These are phyloP conservation scores for Podila epicladia DNA, from an alignment of 192 early-diverging fungal genomes.

Conservation along the genomic window DNA sequence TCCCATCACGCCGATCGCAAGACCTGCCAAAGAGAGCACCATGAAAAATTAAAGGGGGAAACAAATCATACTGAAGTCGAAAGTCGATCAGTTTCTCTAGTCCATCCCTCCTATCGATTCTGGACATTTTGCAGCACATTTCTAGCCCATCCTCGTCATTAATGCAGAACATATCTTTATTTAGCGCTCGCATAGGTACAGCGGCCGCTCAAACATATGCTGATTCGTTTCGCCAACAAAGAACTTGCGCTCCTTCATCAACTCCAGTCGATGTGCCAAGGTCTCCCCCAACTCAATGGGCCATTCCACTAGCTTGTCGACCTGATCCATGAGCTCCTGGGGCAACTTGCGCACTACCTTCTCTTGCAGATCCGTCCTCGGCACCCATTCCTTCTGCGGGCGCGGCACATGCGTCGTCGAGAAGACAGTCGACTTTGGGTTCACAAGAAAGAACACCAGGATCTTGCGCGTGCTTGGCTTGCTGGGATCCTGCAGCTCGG, in stretches of 20 bases:
- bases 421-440: slow-evolving; percentile 58
- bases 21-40: too few relatives aligned
- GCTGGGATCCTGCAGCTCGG: slow-evolving; percentile 54
- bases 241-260: background rate
- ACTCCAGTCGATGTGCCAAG: background rate
- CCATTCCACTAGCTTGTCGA: slow-evolving; percentile 12
- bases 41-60: too few relatives aligned
- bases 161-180: background rate
- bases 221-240: background rate
- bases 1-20: too few relatives aligned
- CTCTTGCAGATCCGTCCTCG: background rate
- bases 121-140: too few relatives aligned
- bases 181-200: background rate
- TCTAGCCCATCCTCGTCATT: too few relatives aligned
- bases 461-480: slow-evolving; percentile 75
- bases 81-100: too few relatives aligned
- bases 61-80: too few relatives aligned
- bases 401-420: slow-evolving; percentile 71
- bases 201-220: background rate
- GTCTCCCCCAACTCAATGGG: slow-evolving; percentile 7
- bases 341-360: slow-evolving; percentile 1
- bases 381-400: slow-evolving; percentile 61
- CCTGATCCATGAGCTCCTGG: slow-evolving; percentile 3
- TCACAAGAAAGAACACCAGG: slow-evolving; percentile 74
- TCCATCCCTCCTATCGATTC: too few relatives aligned